These are phyloP conservation scores for Gynostemma pentaphyllum DNA, from an alignment of 306 rosid genomes.

Conservation along the genomic window DNA sequence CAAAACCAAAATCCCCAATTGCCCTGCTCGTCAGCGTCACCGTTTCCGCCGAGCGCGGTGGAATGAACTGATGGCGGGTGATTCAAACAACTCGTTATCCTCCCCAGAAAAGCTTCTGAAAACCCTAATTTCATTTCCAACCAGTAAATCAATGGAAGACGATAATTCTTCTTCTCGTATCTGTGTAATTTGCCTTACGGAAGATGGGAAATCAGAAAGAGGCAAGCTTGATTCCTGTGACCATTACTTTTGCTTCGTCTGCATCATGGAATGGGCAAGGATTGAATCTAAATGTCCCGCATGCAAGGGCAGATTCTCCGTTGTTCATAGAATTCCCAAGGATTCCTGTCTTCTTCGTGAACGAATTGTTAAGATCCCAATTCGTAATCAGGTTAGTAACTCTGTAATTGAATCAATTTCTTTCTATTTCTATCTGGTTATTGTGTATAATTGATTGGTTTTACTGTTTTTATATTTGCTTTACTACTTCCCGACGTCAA, in stretches of 20 bases:
- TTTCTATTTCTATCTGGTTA: not conserved
- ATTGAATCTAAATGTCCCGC: conserved; percentile 75
- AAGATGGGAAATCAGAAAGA: conserved; percentile 28
- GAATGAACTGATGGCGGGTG: conserved; percentile 37
- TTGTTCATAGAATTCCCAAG: conserved; percentile 38
- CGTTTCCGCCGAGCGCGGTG: too few species aligned
- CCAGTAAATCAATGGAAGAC: too few species aligned
- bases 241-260: conserved; percentile 64
- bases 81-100: not conserved
- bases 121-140: conserved; percentile 8
- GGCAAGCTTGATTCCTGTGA: conserved; percentile 69
- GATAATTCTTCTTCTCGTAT: conserved; percentile 11
- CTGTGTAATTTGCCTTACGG: conserved; percentile 58
- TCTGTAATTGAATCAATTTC: not conserved
- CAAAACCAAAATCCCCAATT: too few species aligned
- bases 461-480: too few species aligned
- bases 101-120: conserved; percentile 35
- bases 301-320: conserved; percentile 59
- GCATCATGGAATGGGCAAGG: conserved; percentile 80
- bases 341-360: conserved; percentile 20
- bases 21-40: too few species aligned
- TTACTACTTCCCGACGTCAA: too few species aligned
- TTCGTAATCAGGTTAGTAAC: conserved; percentile 50
- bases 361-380: conserved; percentile 42
- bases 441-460: too few species aligned